Evolutionary conservation across 1,139 yeast genomes (phyloP).

Genomic region (Hemisphaericaspora lyxosophila): DNA sequence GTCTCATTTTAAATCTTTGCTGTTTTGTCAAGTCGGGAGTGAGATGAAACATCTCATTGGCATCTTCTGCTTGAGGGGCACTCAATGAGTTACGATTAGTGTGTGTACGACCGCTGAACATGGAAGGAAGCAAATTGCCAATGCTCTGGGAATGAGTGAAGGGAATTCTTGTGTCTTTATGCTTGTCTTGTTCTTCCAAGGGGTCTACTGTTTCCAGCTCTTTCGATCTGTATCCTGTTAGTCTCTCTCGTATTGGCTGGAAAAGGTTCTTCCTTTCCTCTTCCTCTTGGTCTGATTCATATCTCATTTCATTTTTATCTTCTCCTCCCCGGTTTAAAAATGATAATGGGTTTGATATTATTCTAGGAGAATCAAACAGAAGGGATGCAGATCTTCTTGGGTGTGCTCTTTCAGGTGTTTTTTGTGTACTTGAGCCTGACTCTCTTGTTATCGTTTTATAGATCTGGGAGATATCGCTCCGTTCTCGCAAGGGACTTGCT

Average conservation of each 20-base stretch:
- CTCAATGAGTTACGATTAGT: slow-evolving; percentile 7
- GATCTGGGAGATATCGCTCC: slow-evolving; percentile 6
- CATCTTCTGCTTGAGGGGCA: slow-evolving; percentile 3
- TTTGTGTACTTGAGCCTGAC: not conserved
- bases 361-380: slow-evolving; percentile 20
- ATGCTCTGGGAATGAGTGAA: slow-evolving; percentile 12
- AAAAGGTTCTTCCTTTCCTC: slow-evolving; percentile 7
- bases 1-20: slow-evolving; percentile 21
- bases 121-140: slow-evolving; percentile 16
- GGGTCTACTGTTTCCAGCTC: not conserved
- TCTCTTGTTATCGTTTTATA: slow-evolving; percentile 8
- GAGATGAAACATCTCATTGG: slow-evolving; percentile 9
- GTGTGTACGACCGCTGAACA: slow-evolving; percentile 14
- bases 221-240: not conserved
- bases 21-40: slow-evolving; percentile 17
- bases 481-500: slow-evolving; percentile 8
- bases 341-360: slow-evolving; percentile 30
- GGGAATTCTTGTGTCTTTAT: slow-evolving; percentile 1
- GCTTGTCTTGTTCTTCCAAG: not conserved
- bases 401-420: slow-evolving; percentile 1
- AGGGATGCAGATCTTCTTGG: slow-evolving; percentile 6
- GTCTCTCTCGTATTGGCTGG: not conserved
- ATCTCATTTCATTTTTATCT: slow-evolving; percentile 29
- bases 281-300: slow-evolving; percentile 27
- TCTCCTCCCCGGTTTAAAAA: slow-evolving; percentile 22